These are phyloP conservation scores for Vitis hybrid DNA, from an alignment of 177 flowering plant species.

Conservation along the genomic window DNA sequence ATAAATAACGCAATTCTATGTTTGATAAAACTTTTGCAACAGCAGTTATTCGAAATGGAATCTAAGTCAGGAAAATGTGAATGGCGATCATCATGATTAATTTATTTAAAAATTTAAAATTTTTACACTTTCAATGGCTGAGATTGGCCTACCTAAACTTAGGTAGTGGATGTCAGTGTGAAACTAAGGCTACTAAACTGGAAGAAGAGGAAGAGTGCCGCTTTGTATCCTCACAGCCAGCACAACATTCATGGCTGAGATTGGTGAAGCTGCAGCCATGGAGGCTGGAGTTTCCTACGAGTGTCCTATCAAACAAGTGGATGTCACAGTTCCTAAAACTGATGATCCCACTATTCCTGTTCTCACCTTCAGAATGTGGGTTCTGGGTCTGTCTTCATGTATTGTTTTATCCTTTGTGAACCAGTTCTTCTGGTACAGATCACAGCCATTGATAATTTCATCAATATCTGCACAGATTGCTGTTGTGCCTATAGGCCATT, in stretches of 20 bases:
- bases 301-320: slow-evolving; percentile 35
- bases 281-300: slow-evolving; percentile 17
- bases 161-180: no score
- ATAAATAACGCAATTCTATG: no score
- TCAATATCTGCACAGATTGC: slow-evolving; percentile 49
- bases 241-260: slow-evolving; percentile 9
- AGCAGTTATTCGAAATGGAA: no score
- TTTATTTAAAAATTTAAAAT: no score
- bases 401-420: slow-evolving; percentile 41
- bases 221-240: no score
- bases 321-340: slow-evolving; percentile 45
- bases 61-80: no score
- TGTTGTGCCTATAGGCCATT: slow-evolving; percentile 45
- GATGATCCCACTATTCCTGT: slow-evolving; percentile 43
- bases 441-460: slow-evolving; percentile 25
- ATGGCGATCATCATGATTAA: no score
- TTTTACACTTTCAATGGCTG: no score
- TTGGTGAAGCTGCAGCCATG: neutral
- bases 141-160: no score
- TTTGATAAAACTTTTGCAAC: no score
- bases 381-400: slow-evolving; percentile 34
- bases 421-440: slow-evolving; percentile 53
- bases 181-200: no score
- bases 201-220: no score
- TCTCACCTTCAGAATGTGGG: slow-evolving; percentile 53